These are phyloP conservation scores for Arthrocladium fulminans DNA, from an alignment of 2,329 filamentous ascomycete species.

Conservation along the genomic window DNA sequence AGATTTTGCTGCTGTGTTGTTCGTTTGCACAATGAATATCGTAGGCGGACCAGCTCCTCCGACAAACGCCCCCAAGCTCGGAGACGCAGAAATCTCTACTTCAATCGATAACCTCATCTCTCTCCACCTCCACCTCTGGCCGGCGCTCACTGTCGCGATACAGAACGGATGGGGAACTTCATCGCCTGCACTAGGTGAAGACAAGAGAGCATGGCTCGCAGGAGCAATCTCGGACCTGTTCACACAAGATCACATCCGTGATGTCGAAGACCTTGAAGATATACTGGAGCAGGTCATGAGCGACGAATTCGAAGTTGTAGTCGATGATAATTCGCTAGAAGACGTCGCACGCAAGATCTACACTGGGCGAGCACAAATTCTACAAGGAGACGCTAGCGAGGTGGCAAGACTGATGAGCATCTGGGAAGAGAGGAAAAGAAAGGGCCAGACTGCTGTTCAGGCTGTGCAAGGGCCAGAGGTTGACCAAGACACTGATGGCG, in stretches of 20 bases:
- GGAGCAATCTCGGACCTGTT: conserved; percentile 79
- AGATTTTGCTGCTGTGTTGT: background rate
- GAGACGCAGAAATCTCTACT: conserved; percentile 48
- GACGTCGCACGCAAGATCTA: conserved; percentile 66
- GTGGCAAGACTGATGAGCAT: conserved; percentile 52
- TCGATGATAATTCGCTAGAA: conserved; percentile 79
- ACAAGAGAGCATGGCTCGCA: conserved; percentile 96
- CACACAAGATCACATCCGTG: conserved; percentile 47
- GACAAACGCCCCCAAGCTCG: conserved; percentile 5
- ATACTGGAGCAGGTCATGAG: conserved; percentile 83
- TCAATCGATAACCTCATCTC: conserved; percentile 82
- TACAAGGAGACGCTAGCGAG: conserved; percentile 25
- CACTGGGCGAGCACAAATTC: conserved; percentile 53
- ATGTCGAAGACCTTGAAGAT: conserved; percentile 71
- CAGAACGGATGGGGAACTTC: conserved; percentile 72
- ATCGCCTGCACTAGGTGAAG: conserved; percentile 53
- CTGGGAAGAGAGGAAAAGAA: conserved; percentile 33
- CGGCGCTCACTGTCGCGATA: conserved; percentile 76
- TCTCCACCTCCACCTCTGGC: conserved; percentile 78
- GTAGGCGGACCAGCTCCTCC: background rate
- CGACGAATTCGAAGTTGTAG: conserved; percentile 88
- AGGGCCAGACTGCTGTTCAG: conserved; percentile 25
- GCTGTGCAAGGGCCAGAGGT: conserved; percentile 26
- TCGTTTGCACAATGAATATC: background rate
- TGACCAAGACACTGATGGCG: conserved; percentile 50